Percentiles rank a stretch among this genome's conserved stretches.
phyloP scores from a whole-genome alignment of 2,329 filamentous ascomycete genomes.

The Orbilia ellipsospora region DNA sequence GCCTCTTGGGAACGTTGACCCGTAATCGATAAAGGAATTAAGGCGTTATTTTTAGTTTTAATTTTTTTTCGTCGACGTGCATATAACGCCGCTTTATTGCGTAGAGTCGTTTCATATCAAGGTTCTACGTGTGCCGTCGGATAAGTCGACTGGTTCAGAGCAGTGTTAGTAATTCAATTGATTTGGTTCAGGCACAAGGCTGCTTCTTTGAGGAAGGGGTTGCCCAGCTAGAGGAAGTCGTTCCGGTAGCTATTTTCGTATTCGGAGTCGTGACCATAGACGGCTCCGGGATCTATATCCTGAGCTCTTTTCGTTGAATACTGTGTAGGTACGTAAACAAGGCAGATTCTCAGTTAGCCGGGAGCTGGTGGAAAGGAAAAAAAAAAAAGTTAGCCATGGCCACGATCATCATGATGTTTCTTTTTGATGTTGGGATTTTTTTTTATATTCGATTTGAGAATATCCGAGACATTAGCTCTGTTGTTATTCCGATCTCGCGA shows the following conservation, averaged over 20 bases:
- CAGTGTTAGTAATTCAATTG: too few relatives aligned
- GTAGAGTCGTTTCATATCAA: constrained; percentile 14
- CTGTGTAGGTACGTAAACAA: constrained; percentile 35
- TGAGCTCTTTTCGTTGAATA: too few relatives aligned
- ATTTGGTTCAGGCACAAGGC: too few relatives aligned
- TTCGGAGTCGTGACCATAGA: neutral
- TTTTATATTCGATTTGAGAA: neutral
- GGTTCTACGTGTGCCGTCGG: constrained; percentile 23
- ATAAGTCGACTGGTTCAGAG: constrained; percentile 6
- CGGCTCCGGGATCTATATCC: neutral
- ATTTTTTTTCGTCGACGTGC: constrained; percentile 9
- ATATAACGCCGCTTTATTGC: constrained; percentile 35
- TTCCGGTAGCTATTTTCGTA: constrained; percentile 21
- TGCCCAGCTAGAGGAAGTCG: constrained; percentile 1
- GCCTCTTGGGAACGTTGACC: neutral
- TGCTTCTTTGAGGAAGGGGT: neutral
- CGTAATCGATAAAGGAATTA: constrained; percentile 11
- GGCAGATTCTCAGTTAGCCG: constrained; percentile 34
- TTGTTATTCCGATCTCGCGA: constrained; percentile 42
- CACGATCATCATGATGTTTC: neutral
- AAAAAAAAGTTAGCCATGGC: too few relatives aligned
- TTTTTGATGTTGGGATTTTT: neutral
- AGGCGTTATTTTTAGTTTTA: constrained; percentile 34
- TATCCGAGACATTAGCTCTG: neutral
- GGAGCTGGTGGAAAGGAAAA: too few relatives aligned